Evolutionary conservation across 352 stramenopile genomes (phyloP).

Genomic region (Stephanocyclus meneghinianus): DNA sequence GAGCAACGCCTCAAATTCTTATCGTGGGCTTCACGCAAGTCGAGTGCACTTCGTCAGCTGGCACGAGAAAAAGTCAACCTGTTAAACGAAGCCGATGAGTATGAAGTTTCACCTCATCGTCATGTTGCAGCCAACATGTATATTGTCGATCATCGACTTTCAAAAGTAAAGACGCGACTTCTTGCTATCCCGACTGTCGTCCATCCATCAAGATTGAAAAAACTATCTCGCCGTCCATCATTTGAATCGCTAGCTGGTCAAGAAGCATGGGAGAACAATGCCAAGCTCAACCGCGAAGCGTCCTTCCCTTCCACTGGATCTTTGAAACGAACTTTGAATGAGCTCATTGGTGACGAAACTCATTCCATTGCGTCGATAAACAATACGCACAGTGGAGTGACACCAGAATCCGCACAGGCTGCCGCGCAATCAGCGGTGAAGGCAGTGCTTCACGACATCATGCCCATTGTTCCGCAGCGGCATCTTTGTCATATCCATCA

Average conservation of each 20-base stretch:
- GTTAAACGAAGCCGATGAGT: constrained; percentile 2
- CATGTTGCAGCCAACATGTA: constrained; percentile 81
- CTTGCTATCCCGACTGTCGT: constrained; percentile 29
- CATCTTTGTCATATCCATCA: constrained; percentile 9
- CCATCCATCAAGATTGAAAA: constrained; percentile 55
- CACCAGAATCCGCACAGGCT: constrained; percentile 66
- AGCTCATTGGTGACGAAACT: constrained; percentile 32
- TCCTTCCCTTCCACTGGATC: constrained; percentile 74
- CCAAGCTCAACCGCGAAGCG: constrained; percentile 32
- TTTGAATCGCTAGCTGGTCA: constrained; percentile 79
- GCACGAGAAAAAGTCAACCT: constrained; percentile 10
- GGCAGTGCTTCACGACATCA: constrained; percentile 62
- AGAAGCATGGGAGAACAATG: constrained; percentile 32
- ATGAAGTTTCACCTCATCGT: constrained; percentile 48
- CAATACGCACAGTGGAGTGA: constrained; percentile 29
- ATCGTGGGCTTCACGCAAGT: constrained; percentile 55
- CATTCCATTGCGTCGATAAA: constrained; percentile 13
- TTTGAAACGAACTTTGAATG: constrained; percentile 70
- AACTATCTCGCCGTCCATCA: constrained; percentile 65
- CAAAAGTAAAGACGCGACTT: constrained; percentile 50
- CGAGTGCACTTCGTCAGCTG: constrained; percentile 18
- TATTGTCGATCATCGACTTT: constrained; percentile 74
- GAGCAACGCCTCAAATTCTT: constrained; percentile 69
- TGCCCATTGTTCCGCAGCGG: constrained; percentile 59
- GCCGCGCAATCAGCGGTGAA: constrained; percentile 50